Conservation (phyloP, 2,329 filamentous ascomycete species). For the Aspergillus ochraceoroseus region DNA sequence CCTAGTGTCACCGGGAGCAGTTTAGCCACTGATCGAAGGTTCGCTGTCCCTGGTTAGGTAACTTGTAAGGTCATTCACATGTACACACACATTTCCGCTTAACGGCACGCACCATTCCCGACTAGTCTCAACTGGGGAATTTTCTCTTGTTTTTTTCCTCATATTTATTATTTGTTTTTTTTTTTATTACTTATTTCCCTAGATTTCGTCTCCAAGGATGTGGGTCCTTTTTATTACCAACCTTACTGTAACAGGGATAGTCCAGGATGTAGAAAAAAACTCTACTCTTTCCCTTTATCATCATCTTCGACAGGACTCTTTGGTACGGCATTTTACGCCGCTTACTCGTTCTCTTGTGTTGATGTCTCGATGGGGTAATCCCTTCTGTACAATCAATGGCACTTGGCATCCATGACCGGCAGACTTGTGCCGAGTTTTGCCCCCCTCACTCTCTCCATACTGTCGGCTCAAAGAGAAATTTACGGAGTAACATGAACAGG, state of each 20-base stretch:
- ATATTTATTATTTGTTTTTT: conserved; percentile 12
- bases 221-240: too few species aligned
- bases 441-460: conserved; percentile 15
- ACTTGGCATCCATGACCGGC: conserved; percentile 19
- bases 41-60: conserved; percentile 20
- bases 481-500: conserved; percentile 3
- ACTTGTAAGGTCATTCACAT: conserved; percentile 11
- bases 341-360: conserved; percentile 7
- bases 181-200: conserved; percentile 12
- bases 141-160: conserved; percentile 9
- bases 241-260: conserved; percentile 16
- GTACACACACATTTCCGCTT: conserved; percentile 19
- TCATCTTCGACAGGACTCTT: conserved; percentile 9
- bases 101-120: conserved; percentile 22
- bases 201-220: conserved; percentile 15
- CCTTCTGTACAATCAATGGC: conserved; percentile 10
- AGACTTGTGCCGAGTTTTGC: conserved; percentile 24
- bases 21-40: conserved; percentile 22
- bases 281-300: conserved; percentile 20
- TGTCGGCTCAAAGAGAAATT: too few species aligned
- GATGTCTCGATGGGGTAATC: conserved; percentile 15
- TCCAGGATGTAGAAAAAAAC: conserved; percentile 13
- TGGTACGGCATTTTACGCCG: conserved; percentile 19
- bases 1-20: conserved; percentile 20
- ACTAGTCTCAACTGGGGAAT: conserved; percentile 13